Percentiles rank a stretch among this genome's conserved stretches.
Conservation (phyloP, 192 early-diverging fungal genomes). For the Backusella mclennaniae region DNA sequence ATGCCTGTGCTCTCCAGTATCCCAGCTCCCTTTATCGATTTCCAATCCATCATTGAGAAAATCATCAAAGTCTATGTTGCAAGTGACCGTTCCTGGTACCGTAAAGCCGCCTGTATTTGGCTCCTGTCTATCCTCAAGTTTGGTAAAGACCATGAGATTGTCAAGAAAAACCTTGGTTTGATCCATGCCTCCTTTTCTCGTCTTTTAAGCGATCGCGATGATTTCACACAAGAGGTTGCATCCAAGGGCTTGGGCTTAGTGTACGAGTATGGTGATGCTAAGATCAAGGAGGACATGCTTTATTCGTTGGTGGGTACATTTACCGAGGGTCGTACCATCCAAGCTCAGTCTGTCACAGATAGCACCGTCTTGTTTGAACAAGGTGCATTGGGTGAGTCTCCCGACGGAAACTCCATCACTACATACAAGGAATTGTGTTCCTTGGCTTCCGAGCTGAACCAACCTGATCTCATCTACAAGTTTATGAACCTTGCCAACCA, state of each 20-base stretch:
- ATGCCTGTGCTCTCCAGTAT: conserved; percentile 34
- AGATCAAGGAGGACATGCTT: conserved; percentile 66
- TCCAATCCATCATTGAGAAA: conserved; percentile 43
- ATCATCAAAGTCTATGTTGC: conserved; percentile 55
- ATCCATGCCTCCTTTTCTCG: conserved; percentile 79
- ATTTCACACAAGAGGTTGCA: conserved; percentile 83
- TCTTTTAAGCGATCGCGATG: conserved; percentile 82
- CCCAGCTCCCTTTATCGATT: conserved; percentile 7
- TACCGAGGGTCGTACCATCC: conserved; percentile 62
- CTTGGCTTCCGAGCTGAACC: conserved; percentile 91
- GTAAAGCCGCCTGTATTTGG: conserved; percentile 78
- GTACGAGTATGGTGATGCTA: conserved; percentile 76
- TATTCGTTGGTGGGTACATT: conserved; percentile 73
- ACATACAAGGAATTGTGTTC: conserved; percentile 82
- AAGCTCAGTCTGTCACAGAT: conserved; percentile 55
- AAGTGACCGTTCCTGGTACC: conserved; percentile 47
- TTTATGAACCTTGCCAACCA: conserved; percentile 93
- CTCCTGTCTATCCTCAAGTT: conserved; percentile 76
- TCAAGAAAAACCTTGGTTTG: conserved; percentile 53
- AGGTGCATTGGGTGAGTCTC: conserved; percentile 66
- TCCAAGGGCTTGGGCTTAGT: conserved; percentile 85
- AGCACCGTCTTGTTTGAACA: conserved; percentile 76
- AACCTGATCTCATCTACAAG: conserved; percentile 90
- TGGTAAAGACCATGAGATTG: conserved; percentile 46
- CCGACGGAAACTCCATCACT: conserved; percentile 68